phyloP scores from a whole-genome alignment of 148 eudicot species.

The Rheum nobile region DNA sequence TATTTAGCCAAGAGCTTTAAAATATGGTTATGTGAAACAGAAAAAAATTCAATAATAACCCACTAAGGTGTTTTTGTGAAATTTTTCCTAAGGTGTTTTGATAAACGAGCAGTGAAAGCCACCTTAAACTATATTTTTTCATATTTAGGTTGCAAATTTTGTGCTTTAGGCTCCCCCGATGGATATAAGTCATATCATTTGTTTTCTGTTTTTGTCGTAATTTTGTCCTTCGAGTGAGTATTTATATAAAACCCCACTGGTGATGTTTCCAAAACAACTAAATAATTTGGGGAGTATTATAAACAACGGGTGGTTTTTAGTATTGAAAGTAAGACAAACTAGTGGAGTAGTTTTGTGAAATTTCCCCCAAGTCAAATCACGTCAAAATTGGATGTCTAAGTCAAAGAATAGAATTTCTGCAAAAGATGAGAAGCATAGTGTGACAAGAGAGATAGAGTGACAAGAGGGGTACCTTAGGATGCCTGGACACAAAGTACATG shows the following conservation, averaged over 20 bases:
- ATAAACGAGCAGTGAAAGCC: neutral
- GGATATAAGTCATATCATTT: neutral
- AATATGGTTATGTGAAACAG: too few relatives aligned
- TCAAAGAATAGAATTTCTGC: neutral
- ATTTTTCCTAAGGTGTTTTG: too few relatives aligned
- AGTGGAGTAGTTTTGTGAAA: neutral
- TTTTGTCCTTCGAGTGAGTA: neutral
- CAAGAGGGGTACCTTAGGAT: slow-evolving; percentile 4
- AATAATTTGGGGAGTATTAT: neutral
- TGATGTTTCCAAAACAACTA: neutral
- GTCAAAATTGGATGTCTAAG: too few relatives aligned
- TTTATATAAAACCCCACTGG: neutral
- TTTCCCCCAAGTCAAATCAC: neutral
- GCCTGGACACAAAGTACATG: neutral
- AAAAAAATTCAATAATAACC: too few relatives aligned
- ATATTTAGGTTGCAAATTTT: neutral
- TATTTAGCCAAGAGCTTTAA: neutral
- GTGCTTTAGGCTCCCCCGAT: neutral
- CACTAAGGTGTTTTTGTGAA: too few relatives aligned
- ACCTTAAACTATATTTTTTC: neutral
- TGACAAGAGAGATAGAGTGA: neutral
- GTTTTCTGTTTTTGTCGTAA: neutral
- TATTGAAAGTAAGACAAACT: neutral
- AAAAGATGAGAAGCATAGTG: neutral
- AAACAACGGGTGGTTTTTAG: too few relatives aligned